These are phyloP conservation scores for Echinosophora koreensis DNA, from an alignment of 306 rosid species.

Conservation along the genomic window DNA sequence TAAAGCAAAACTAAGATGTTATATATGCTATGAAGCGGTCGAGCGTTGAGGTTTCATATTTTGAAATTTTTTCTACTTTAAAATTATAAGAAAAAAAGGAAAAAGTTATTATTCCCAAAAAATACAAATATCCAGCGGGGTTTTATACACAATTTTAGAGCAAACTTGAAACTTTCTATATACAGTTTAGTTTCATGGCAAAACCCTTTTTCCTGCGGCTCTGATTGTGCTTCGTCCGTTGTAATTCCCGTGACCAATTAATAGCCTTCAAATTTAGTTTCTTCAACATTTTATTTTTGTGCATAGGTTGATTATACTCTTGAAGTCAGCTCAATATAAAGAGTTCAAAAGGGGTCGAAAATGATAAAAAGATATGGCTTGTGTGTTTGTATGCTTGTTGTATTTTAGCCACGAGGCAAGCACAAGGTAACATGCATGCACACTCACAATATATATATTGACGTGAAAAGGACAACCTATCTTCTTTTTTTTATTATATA, in stretches of 20 bases:
- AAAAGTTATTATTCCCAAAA: too few species aligned
- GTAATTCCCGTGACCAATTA: neutral
- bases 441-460: neutral
- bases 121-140: too few species aligned
- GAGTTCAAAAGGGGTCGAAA: neutral
- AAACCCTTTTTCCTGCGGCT: neutral
- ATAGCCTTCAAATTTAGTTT: neutral
- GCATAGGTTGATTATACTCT: neutral
- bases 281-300: too few species aligned
- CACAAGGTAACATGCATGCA: constrained; percentile 26
- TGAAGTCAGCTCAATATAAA: neutral
- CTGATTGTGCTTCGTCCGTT: neutral
- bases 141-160: too few species aligned
- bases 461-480: constrained; percentile 6
- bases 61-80: too few species aligned
- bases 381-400: neutral
- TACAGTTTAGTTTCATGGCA: neutral
- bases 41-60: too few species aligned
- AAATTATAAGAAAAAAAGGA: too few species aligned
- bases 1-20: too few species aligned
- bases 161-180: neutral
- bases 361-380: neutral
- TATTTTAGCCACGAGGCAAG: neutral
- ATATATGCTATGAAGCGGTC: too few species aligned
- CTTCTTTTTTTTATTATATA: too few species aligned